phyloP scores from a whole-genome alignment of 805 yeast species.

The Brettanomyces sp. region DNA sequence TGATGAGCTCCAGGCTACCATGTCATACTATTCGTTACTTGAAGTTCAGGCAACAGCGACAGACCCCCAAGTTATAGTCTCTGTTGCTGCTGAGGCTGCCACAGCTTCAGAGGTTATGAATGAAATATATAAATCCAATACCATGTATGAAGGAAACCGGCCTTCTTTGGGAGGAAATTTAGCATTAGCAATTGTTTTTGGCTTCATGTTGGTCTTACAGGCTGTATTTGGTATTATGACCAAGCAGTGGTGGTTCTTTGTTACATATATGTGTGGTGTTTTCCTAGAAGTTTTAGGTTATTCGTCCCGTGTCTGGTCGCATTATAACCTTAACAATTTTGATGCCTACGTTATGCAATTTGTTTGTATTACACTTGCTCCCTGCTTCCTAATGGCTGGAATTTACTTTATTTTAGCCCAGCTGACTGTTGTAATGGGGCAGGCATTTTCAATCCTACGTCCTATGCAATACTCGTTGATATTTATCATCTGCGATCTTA shows the following conservation, averaged over 20 bases:
- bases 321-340: slow-evolving; percentile 23
- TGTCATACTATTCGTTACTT: slow-evolving; percentile 15
- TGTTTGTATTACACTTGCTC: slow-evolving; percentile 64
- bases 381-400: slow-evolving; percentile 80
- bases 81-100: slow-evolving; percentile 14
- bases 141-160: slow-evolving; percentile 29
- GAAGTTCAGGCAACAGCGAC: slow-evolving; percentile 20
- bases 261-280: slow-evolving; percentile 45
- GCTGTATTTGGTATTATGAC: slow-evolving; percentile 32
- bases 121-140: slow-evolving; percentile 8
- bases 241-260: slow-evolving; percentile 59
- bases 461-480: slow-evolving; percentile 57
- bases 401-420: slow-evolving; percentile 66
- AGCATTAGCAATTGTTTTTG: slow-evolving; percentile 48
- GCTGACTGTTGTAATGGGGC: slow-evolving; percentile 52
- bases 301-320: slow-evolving; percentile 44
- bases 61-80: slow-evolving; percentile 4
- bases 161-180: slow-evolving; percentile 53
- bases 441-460: slow-evolving; percentile 36
- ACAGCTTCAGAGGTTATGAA: slow-evolving; percentile 15
- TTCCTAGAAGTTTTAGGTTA: slow-evolving; percentile 63
- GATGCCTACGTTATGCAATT: slow-evolving; percentile 53
- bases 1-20: slow-evolving; percentile 13
- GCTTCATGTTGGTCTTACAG: slow-evolving; percentile 35
- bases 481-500: slow-evolving; percentile 57